Evolutionary conservation across 2,329 filamentous ascomycete genomes (phyloP), one percentile per base, ranked within the genome.

Genomic region (Zopfia rhizophila): DNA sequence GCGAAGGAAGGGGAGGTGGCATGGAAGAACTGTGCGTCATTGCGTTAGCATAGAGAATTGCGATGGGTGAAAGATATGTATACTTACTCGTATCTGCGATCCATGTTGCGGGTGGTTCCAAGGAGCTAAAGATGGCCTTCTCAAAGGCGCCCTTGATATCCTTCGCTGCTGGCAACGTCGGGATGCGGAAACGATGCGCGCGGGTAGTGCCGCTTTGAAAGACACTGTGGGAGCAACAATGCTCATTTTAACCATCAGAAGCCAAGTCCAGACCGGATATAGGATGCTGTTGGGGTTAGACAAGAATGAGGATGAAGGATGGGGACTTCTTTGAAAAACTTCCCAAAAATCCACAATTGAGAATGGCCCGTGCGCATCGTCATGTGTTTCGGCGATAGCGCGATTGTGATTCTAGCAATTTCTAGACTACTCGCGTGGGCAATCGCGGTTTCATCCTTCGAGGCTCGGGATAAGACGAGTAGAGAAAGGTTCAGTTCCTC

Each of bases 1-100:
- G 66, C 31, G 86, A 87, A 17, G 84, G 83, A 68, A 87, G 86
- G 69, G 87, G 65, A 45, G 18, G 70, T 63, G 39, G 69, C 67
- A 38, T 72, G 70, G 57, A 72, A 72, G 51, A 61, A 56, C 69
- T 72, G 43, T 37, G 11, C n/a, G 11, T 5, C 13, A 23, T 41
- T 67, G 23, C 13, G 17, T 31, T 31, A 10, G 27, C 24, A 13
- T 12, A 30, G 13, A 25, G 13, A 22, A 23, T n/a, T 13, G 25
- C 13, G 7, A 21, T 18, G 6, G 29, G 21, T 42, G 27, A 18
- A 13, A 17, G 25, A 29, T 10, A 6, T 8, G 7, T 21, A 24
- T 3, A 52, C 67, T 33, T 57, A 72, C 69, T 43, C 69, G 61
- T 63, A 57, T 60, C 45, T 65, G 64, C 7, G 58, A 48, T 21